A percentile compares a stretch with the other conserved stretches of the same genome.
phyloP scores from a whole-genome alignment of 805 yeast species.

The Barnettozyma vustinii region DNA sequence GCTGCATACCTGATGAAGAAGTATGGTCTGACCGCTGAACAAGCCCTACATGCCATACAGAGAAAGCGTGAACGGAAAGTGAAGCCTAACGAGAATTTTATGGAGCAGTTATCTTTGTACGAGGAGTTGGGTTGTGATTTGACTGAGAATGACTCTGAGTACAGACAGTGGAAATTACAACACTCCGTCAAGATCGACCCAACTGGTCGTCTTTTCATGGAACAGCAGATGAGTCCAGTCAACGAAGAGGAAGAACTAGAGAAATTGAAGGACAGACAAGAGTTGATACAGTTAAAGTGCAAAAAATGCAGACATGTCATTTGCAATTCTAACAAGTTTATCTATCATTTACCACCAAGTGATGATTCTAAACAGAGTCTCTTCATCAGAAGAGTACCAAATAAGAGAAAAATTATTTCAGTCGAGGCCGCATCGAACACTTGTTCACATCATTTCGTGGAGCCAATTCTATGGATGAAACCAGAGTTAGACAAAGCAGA shows the following conservation, averaged over 20 bases:
- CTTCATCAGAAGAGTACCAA: constrained; percentile 59
- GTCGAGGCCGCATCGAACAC: constrained; percentile 48
- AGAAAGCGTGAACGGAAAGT: constrained; percentile 49
- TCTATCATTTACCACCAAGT: constrained; percentile 63
- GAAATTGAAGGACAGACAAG: constrained; percentile 23
- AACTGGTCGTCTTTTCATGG: constrained; percentile 29
- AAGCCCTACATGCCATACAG: constrained; percentile 72
- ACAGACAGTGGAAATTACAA: constrained; percentile 39
- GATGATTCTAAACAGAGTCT: constrained; percentile 58
- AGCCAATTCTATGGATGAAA: constrained; percentile 92
- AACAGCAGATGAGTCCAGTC: constrained; percentile 22
- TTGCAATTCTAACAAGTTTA: constrained; percentile 57
- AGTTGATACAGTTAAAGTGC: constrained; percentile 53
- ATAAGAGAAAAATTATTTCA: constrained; percentile 54
- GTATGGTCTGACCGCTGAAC: constrained; percentile 48
- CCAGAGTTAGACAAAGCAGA: constrained; percentile 60
- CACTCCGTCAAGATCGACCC: constrained; percentile 37
- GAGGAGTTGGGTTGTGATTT: constrained; percentile 37
- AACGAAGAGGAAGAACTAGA: constrained; percentile 21
- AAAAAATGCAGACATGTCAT: constrained; percentile 72
- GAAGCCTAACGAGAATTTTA: constrained; percentile 70
- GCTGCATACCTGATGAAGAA: constrained; percentile 87
- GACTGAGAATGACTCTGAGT: constrained; percentile 27
- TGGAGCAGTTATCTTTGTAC: constrained; percentile 65
- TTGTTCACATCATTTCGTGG: constrained; percentile 84